Percentiles rank a stretch among this genome's conserved stretches.
phyloP scores from a whole-genome alignment of 2,329 filamentous ascomycete genomes.

The Pseudopithomyces maydicus region DNA sequence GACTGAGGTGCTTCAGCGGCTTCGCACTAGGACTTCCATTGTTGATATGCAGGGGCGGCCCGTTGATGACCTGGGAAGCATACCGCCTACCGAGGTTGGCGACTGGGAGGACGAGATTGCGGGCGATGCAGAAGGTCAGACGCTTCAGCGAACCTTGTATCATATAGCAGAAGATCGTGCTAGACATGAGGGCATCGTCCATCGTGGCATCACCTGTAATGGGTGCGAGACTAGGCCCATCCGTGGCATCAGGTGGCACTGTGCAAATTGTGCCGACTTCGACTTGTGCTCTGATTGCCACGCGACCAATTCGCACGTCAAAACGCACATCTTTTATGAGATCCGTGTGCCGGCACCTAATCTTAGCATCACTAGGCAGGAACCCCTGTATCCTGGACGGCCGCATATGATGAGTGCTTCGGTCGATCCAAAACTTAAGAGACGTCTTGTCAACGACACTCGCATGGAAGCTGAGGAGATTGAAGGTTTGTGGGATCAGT shows the following conservation, averaged over 20 bases:
- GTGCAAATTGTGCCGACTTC: conserved; percentile 93
- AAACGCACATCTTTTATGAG: conserved; percentile 97
- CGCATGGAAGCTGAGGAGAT: conserved; percentile 79
- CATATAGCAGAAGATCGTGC: conserved; percentile 94
- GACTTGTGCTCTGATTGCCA: conserved; percentile 96
- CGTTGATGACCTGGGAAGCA: conserved; percentile 31
- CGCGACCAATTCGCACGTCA: conserved; percentile 73
- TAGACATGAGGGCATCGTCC: conserved; percentile 74
- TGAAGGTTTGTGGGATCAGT: conserved; percentile 95
- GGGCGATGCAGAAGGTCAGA: conserved; percentile 67
- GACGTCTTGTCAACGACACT: conserved; percentile 57
- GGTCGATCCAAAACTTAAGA: conserved; percentile 70
- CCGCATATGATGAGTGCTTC: conserved; percentile 71
- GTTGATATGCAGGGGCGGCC: conserved; percentile 5
- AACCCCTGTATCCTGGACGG: conserved; percentile 58
- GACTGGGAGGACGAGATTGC: conserved; percentile 43
- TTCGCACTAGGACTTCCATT: conserved; percentile 19
- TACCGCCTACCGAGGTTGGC: conserved; percentile 36
- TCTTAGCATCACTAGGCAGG: conserved; percentile 74
- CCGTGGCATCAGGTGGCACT: conserved; percentile 88
- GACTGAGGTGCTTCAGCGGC: conserved; percentile 26
- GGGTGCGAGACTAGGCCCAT: conserved; percentile 87
- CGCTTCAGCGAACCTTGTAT: conserved; percentile 84
- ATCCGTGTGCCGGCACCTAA: conserved; percentile 87
- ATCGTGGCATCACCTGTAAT: conserved; percentile 91